These are phyloP conservation scores for Fusarium staphyleae DNA, from an alignment of 2,329 filamentous ascomycete species.

Conservation along the genomic window DNA sequence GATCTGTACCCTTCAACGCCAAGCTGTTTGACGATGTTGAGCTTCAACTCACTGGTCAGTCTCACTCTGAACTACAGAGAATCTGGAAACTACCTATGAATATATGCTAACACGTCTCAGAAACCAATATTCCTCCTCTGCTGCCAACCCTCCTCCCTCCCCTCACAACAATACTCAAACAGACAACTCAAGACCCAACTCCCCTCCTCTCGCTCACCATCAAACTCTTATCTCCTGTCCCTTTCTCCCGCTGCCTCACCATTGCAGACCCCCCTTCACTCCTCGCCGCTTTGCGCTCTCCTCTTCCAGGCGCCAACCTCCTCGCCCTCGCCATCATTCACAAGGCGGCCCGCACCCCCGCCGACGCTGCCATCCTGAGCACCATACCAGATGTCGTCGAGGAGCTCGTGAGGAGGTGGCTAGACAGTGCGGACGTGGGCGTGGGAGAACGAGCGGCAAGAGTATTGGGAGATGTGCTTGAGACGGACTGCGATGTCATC, in stretches of 20 bases:
- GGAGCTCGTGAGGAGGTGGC: slow-evolving; percentile 59
- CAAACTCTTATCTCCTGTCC: slow-evolving; percentile 62
- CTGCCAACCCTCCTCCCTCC: slow-evolving; percentile 61
- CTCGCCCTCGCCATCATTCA: slow-evolving; percentile 64
- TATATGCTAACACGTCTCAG: slow-evolving; percentile 42
- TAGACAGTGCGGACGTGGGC: slow-evolving; percentile 59
- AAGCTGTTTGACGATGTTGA: slow-evolving; percentile 66
- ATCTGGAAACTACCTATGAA: no score
- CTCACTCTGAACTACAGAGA: not conserved
- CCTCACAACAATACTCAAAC: slow-evolving; percentile 60
- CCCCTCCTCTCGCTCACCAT: slow-evolving; percentile 60
- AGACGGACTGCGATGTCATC: slow-evolving; percentile 58
- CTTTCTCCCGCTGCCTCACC: slow-evolving; percentile 58
- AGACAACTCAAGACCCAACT: slow-evolving; percentile 58
- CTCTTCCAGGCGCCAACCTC: slow-evolving; percentile 62
- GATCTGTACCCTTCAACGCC: slow-evolving; percentile 51
- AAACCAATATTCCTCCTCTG: slow-evolving; percentile 59
- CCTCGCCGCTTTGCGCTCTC: slow-evolving; percentile 60
- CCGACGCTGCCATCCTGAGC: slow-evolving; percentile 59
- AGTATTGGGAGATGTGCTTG: slow-evolving; percentile 61
- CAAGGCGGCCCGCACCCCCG: slow-evolving; percentile 59
- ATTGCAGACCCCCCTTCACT: slow-evolving; percentile 60
- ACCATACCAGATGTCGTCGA: slow-evolving; percentile 57
- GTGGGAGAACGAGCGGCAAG: slow-evolving; percentile 61
- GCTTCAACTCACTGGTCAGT: slow-evolving; percentile 62